Evolutionary conservation across 1,284 basidiomycete species (phyloP), one percentile per base, ranked within the genome.

Genomic region (Amylostereum chailletii): DNA sequence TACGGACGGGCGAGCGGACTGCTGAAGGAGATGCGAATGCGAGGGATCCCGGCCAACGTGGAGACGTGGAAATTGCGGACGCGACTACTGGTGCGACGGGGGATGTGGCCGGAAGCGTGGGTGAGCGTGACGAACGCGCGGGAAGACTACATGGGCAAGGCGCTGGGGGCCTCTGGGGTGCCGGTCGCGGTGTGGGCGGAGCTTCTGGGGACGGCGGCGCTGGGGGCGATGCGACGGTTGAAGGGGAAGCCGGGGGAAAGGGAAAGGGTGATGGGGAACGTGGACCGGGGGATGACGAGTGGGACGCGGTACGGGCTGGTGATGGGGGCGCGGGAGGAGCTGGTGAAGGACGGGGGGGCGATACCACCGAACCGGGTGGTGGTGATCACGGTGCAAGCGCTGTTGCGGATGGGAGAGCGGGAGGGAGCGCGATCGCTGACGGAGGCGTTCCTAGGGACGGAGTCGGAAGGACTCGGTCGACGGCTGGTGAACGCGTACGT

Each of bases 401-500:
- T 57, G 9, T 43, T 53, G 6, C 51, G 52, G 5, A 58, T 51
- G 45, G 52, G 50, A 27, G 51, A 59, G 36, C 61, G 54, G 5
- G 29, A 52, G 40, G 51, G 50, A n/a, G 67, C 67, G n/a, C 47
- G 56, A 9, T 48, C 54, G 30, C 29, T 65, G 34, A 66, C 64
- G 29, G 37, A 46, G 19, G 41, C 45, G 19, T 65, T 62, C 54
- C 55, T 69, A 45, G 8, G 51, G 29, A 42, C 46, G n/a, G 49
- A 65, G 27, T 60, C 62, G 32, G 45, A 43, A 19, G 41, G 50
- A 34, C 43, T 65, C 11, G 57, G 65, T 39, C 53, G 65, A 19
- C 55, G 62, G 6, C 62, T 71, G 50, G 53, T 70, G 31, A 65
- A 70, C 53, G 54, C 65, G 36, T 62, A 66, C 50, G 41, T 70